A percentile compares a stretch with the other conserved stretches of the same genome.
Conservation (phyloP, 2,329 filamentous ascomycete genomes). For the Scedosporium apiospermum region DNA sequence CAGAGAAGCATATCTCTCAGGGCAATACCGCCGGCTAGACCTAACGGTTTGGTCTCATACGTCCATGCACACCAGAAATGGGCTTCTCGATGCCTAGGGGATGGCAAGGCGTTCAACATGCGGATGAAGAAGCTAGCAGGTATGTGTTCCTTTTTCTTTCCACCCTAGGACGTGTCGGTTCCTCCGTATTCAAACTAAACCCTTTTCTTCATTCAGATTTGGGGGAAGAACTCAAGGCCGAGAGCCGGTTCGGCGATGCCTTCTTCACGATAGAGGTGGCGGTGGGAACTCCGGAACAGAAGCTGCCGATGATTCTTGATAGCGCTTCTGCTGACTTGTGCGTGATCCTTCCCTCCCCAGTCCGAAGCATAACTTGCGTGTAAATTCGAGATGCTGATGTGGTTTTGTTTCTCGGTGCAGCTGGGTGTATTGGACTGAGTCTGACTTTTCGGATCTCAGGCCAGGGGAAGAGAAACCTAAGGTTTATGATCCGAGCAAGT, state of each 20-base stretch:
- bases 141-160: background rate
- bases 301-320: conserved; percentile 38
- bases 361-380: background rate
- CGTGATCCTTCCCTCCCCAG: conserved; percentile 27
- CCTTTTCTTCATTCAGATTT: background rate
- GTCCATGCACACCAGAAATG: background rate
- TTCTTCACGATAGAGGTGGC: conserved; percentile 33
- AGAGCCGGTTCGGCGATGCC: conserved; percentile 22
- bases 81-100: background rate
- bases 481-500: conserved; percentile 33
- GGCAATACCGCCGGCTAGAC: background rate
- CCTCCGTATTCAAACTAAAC: no score
- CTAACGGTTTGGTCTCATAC: background rate
- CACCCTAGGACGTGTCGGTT: background rate
- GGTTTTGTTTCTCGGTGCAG: background rate
- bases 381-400: background rate
- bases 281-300: conserved; percentile 38
- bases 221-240: conserved; percentile 13
- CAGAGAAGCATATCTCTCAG: background rate
- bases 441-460: conserved; percentile 20
- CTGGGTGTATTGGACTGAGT: background rate
- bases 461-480: conserved; percentile 32
- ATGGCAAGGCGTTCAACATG: background rate
- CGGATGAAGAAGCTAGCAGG: background rate
- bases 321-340: conserved; percentile 53